phyloP scores from a whole-genome alignment of 2,329 filamentous ascomycete genomes.

The Microascus cirrosus region DNA sequence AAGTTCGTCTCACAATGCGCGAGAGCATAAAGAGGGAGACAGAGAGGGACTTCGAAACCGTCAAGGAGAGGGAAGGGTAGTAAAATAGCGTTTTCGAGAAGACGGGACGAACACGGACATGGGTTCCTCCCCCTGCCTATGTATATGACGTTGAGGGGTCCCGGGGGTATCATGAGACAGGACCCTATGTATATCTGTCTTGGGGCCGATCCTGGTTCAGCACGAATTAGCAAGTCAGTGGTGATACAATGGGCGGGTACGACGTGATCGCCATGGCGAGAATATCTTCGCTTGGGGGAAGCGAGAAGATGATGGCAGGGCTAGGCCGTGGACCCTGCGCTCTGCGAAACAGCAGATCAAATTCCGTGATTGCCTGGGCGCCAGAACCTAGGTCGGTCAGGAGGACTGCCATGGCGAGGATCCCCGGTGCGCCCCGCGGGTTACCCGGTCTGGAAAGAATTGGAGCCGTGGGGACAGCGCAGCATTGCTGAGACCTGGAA shows the following conservation, averaged over 20 bases:
- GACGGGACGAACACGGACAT: background rate
- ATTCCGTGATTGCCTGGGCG: background rate
- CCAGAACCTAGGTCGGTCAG: background rate
- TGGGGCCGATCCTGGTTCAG: no score
- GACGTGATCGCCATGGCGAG: background rate
- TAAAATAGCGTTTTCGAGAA: background rate
- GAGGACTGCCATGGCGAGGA: background rate
- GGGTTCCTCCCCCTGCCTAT: background rate
- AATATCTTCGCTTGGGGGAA: background rate
- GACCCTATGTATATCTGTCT: no score
- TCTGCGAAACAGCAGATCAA: conserved; percentile 1
- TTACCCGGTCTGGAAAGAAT: background rate
- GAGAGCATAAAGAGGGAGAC: background rate
- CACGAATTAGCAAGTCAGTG: background rate
- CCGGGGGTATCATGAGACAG: background rate
- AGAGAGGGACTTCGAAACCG: background rate
- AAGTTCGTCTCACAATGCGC: background rate
- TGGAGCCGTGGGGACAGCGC: no score
- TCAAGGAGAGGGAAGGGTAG: background rate
- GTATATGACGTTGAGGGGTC: background rate
- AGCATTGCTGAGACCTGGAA: no score
- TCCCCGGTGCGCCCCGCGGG: background rate
- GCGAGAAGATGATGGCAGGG: background rate
- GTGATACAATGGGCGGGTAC: background rate
- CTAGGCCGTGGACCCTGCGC: background rate